Conservation (phyloP, 805 yeast genomes). For the Sugiyamaella valdiviana region DNA sequence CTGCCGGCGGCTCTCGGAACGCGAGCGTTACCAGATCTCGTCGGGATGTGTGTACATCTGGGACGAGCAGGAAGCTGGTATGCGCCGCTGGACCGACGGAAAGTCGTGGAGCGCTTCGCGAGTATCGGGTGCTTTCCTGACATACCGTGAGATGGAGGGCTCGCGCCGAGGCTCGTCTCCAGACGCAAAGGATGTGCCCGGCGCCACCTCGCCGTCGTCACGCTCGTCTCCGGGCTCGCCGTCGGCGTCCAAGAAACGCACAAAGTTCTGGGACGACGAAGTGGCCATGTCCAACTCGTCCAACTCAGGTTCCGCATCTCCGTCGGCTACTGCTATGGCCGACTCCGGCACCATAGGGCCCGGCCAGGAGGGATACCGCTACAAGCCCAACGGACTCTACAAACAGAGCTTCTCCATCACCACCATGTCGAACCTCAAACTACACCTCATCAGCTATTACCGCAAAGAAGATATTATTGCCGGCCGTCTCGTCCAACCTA, state of each 20-base stretch:
- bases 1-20: slow-evolving; percentile 49
- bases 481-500: slow-evolving; percentile 37
- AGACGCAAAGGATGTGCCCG: not conserved
- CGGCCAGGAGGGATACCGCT: slow-evolving; percentile 34
- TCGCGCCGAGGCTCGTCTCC: slow-evolving; percentile 7
- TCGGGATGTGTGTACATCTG: slow-evolving; percentile 63
- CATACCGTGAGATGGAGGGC: slow-evolving; percentile 55
- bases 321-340: not conserved
- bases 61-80: slow-evolving; percentile 65
- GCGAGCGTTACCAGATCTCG: slow-evolving; percentile 47
- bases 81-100: slow-evolving; percentile 78
- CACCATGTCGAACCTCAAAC: slow-evolving; percentile 45
- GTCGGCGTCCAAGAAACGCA: slow-evolving; percentile 6
- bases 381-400: slow-evolving; percentile 48
- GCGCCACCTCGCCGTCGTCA: not conserved
- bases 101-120: slow-evolving; percentile 67
- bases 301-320: not conserved
- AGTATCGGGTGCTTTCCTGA: slow-evolving; percentile 56
- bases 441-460: slow-evolving; percentile 57
- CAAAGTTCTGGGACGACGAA: slow-evolving; percentile 9
- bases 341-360: not conserved
- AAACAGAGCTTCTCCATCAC: slow-evolving; percentile 60
- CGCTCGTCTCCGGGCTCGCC: not conserved
- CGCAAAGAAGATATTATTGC: slow-evolving; percentile 27
- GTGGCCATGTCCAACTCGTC: not conserved